Percentiles rank a stretch among this genome's conserved stretches.
phyloP scores from a whole-genome alignment of 2,329 filamentous ascomycete species.

The Clarireedia paspali region DNA sequence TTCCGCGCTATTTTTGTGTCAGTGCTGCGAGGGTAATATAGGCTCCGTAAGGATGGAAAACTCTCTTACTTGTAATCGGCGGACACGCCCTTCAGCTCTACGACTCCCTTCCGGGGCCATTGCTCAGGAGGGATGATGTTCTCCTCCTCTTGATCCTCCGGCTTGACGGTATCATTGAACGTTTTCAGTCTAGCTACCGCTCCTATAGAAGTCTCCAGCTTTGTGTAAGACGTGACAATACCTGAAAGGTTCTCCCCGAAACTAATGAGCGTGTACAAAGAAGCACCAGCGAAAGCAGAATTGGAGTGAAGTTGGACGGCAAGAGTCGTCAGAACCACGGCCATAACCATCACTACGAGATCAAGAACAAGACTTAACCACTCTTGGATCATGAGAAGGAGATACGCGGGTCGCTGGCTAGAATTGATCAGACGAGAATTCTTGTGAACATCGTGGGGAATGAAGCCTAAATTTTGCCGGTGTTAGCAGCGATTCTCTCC shows the following conservation, averaged over 20 bases:
- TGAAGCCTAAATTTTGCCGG: background rate
- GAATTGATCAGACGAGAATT: slow-evolving; percentile 42
- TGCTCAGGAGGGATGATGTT: background rate
- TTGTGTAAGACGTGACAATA: slow-evolving; percentile 14
- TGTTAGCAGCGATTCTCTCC: background rate
- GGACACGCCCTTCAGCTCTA: slow-evolving; percentile 11
- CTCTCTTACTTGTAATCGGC: slow-evolving; percentile 10
- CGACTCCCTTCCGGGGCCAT: slow-evolving; percentile 9
- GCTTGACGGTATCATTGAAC: slow-evolving; percentile 8
- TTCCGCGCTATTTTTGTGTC: background rate
- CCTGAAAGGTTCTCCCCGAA: slow-evolving; percentile 16
- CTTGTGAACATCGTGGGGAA: slow-evolving; percentile 3
- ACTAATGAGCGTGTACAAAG: slow-evolving; percentile 21
- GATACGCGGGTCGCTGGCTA: slow-evolving; percentile 50
- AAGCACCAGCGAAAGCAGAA: slow-evolving; percentile 20
- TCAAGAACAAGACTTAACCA: slow-evolving; percentile 42
- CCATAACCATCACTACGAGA: slow-evolving; percentile 19
- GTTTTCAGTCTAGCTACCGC: slow-evolving; percentile 14
- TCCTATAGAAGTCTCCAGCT: slow-evolving; percentile 18
- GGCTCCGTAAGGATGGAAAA: background rate
- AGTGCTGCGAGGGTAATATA: background rate
- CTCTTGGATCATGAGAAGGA: slow-evolving; percentile 47
- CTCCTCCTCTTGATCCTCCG: slow-evolving; percentile 2
- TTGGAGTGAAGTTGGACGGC: slow-evolving; percentile 21
- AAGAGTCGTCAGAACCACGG: slow-evolving; percentile 24